Conservation (phyloP, 805 yeast genomes). For the Monosporozyma solicola region DNA sequence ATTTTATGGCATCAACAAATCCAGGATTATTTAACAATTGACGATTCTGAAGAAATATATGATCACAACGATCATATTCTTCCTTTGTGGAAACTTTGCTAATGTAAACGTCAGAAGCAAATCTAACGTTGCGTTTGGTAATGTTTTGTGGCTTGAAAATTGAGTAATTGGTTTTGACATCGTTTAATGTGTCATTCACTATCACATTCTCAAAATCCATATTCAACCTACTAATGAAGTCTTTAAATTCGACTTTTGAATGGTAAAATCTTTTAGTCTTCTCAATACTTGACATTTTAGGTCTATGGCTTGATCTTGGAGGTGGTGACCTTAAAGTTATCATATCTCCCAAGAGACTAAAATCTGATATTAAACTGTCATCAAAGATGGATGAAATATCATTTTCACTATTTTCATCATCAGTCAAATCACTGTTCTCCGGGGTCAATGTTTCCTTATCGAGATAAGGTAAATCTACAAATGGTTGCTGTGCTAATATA, state of each 20-base stretch:
- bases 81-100: slow-evolving; percentile 22
- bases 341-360: slow-evolving; percentile 16
- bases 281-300: slow-evolving; percentile 13
- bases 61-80: slow-evolving; percentile 25
- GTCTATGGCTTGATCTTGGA: slow-evolving; percentile 23
- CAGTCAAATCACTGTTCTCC: not conserved
- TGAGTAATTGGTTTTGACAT: not conserved
- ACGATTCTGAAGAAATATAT: slow-evolving; percentile 6
- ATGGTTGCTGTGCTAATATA: not conserved
- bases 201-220: not conserved
- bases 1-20: slow-evolving; percentile 37
- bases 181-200: not conserved
- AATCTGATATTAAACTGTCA: slow-evolving; percentile 14
- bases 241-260: slow-evolving; percentile 4
- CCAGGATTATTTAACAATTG: slow-evolving; percentile 9
- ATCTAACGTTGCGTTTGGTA: slow-evolving; percentile 13
- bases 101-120: slow-evolving; percentile 21
- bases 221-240: not conserved
- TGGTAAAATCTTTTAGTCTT: slow-evolving; percentile 16
- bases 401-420: not conserved
- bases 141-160: not conserved
- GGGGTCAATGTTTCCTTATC: not conserved
- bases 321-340: slow-evolving; percentile 13
- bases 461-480: not conserved
- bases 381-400: slow-evolving; percentile 8